Evolutionary conservation across 352 stramenopile species (phyloP).

Genomic region (Phytophthora agathidicida): DNA sequence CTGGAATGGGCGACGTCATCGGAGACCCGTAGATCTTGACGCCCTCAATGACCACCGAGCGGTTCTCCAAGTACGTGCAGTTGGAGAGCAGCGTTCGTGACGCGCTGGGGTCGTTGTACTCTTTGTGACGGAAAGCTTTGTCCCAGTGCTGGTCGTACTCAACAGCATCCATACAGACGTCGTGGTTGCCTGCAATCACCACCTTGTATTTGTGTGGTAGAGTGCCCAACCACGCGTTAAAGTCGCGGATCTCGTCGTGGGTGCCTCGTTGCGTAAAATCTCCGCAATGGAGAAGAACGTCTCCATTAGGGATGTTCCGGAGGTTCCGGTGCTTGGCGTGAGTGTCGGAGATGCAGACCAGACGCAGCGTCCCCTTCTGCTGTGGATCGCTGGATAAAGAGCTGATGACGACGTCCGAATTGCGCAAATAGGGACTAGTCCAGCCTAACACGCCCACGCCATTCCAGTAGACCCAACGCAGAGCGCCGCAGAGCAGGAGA

Average conservation of each 20-base stretch:
- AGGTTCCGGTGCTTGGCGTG: conserved; percentile 79
- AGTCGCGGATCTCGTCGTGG: conserved; percentile 72
- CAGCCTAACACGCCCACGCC: conserved; percentile 66
- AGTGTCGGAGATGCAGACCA: conserved; percentile 87
- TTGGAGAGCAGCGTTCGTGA: conserved; percentile 67
- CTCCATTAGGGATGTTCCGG: conserved; percentile 56
- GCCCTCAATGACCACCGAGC: conserved; percentile 66
- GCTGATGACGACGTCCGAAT: conserved; percentile 27
- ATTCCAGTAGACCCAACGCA: conserved; percentile 72
- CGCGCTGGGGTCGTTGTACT: conserved; percentile 67
- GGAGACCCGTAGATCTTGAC: conserved; percentile 83
- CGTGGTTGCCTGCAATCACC: conserved; percentile 86
- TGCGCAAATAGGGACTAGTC: conserved; percentile 49
- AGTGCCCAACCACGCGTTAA: conserved; percentile 78
- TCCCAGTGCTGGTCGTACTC: conserved; percentile 77
- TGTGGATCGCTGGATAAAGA: conserved; percentile 49
- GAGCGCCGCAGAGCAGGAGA: conserved; percentile 17
- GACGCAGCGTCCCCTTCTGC: conserved; percentile 58
- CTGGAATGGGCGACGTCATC: conserved; percentile 75
- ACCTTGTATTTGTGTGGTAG: conserved; percentile 82
- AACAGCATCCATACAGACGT: conserved; percentile 73
- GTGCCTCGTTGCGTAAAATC: conserved; percentile 89
- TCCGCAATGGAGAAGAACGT: conserved; percentile 90
- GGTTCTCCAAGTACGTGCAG: conserved; percentile 81
- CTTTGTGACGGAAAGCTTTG: conserved; percentile 52